Conservation (phyloP, 257 asterid genomes). For the Osmanthus fragrans region DNA sequence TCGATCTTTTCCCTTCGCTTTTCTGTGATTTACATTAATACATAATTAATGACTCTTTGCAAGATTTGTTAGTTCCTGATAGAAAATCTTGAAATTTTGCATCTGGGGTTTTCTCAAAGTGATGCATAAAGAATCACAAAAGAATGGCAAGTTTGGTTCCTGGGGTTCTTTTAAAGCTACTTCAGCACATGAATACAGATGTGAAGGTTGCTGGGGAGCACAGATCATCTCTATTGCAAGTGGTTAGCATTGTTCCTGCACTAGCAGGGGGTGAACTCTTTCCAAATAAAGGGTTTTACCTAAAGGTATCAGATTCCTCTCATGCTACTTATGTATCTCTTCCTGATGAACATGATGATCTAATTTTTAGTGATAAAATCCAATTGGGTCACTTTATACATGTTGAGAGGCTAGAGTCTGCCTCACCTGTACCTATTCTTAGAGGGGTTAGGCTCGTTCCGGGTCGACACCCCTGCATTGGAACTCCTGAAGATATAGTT, state of each 20-base stretch:
- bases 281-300: slow-evolving; percentile 89
- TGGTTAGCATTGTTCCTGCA: slow-evolving; percentile 95
- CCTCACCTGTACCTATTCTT: slow-evolving; percentile 92
- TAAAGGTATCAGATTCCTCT: slow-evolving; percentile 97
- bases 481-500: slow-evolving; percentile 87
- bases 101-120: slow-evolving; percentile 37
- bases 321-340: slow-evolving; percentile 95
- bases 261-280: slow-evolving; percentile 92
- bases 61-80: slow-evolving; percentile 6
- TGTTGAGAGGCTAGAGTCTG: slow-evolving; percentile 88
- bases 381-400: slow-evolving; percentile 93
- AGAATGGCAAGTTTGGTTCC: slow-evolving; percentile 86
- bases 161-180: slow-evolving; percentile 85
- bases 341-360: slow-evolving; percentile 91
- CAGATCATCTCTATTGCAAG: slow-evolving; percentile 84
- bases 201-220: slow-evolving; percentile 93
- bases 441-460: slow-evolving; percentile 84
- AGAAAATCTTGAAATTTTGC: slow-evolving; percentile 28
- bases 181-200: slow-evolving; percentile 98
- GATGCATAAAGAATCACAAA: slow-evolving; percentile 33
- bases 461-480: slow-evolving; percentile 97
- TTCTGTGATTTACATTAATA: not conserved
- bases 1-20: not conserved
- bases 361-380: slow-evolving; percentile 87
- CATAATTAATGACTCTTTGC: slow-evolving; percentile 9